phyloP scores from a whole-genome alignment of 2,329 filamentous ascomycete species.

The Phaeomoniella chlamydospora region DNA sequence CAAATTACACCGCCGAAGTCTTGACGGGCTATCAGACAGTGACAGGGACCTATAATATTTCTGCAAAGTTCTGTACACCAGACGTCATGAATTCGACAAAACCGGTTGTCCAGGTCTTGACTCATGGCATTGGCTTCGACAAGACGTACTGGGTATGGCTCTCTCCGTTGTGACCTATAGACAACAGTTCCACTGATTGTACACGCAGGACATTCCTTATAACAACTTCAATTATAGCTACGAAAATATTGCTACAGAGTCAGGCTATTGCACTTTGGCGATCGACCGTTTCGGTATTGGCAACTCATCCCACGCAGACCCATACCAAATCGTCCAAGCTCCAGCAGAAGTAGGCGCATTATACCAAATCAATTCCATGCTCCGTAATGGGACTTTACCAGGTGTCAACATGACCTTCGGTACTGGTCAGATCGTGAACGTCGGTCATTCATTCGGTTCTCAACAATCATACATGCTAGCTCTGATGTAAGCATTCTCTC shows the following conservation, averaged over 20 bases:
- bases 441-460: slow-evolving; percentile 50
- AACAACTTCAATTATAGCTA: slow-evolving; percentile 50
- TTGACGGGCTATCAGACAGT: slow-evolving; percentile 36
- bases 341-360: slow-evolving; percentile 45
- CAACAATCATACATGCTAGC: slow-evolving; percentile 42
- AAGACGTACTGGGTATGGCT: slow-evolving; percentile 8
- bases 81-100: slow-evolving; percentile 17
- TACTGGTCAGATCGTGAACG: slow-evolving; percentile 36
- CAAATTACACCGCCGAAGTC: slow-evolving; percentile 31
- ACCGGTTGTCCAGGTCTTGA: slow-evolving; percentile 20
- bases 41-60: slow-evolving; percentile 40
- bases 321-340: slow-evolving; percentile 45
- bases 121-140: slow-evolving; percentile 22
- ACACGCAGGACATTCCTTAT: slow-evolving; percentile 36
- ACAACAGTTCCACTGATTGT: slow-evolving; percentile 19
- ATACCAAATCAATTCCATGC: slow-evolving; percentile 33
- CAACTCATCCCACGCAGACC: slow-evolving; percentile 42
- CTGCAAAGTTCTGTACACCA: slow-evolving; percentile 47
- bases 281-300: slow-evolving; percentile 51
- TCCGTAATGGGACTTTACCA: slow-evolving; percentile 31
- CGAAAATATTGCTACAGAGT: slow-evolving; percentile 37
- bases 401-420: slow-evolving; percentile 21
- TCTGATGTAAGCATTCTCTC: slow-evolving; percentile 27
- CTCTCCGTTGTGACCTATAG: not conserved
- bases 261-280: slow-evolving; percentile 43